phyloP scores from a whole-genome alignment of 1,284 basidiomycete genomes.

The Microbotryum lychnidis-dioicae region DNA sequence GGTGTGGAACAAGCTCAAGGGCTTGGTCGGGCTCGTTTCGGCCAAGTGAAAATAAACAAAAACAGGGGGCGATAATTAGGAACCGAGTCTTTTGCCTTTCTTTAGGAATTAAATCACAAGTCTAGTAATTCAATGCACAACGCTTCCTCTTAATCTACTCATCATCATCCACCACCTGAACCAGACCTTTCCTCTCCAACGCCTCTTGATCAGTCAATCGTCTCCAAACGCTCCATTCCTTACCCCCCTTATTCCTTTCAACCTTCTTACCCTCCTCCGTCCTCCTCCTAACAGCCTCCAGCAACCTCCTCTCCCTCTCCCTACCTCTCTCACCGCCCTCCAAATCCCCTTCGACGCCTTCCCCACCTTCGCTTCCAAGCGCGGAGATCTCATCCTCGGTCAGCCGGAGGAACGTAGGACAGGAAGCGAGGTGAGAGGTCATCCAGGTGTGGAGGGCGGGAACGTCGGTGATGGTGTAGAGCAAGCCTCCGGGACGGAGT shows the following conservation, averaged over 20 bases:
- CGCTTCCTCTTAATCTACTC: too few relatives aligned
- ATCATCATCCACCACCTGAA: not conserved
- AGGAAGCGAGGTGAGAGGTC: conserved; percentile 72
- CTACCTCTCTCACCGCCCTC: conserved; percentile 18
- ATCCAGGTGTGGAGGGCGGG: conserved; percentile 93
- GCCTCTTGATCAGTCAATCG: conserved; percentile 24
- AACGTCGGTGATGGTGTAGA: conserved; percentile 98
- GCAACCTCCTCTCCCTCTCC: conserved; percentile 56
- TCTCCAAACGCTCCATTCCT: conserved; percentile 31
- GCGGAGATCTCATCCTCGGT: conserved; percentile 61
- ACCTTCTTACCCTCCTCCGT: conserved; percentile 98
- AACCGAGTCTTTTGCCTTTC: too few relatives aligned
- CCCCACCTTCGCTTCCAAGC: conserved; percentile 22
- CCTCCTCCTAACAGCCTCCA: conserved; percentile 70
- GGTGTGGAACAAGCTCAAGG: not conserved
- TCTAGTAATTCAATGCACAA: too few relatives aligned
- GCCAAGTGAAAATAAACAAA: not conserved
- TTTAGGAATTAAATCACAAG: too few relatives aligned
- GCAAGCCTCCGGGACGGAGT: conserved; percentile 78
- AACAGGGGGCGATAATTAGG: too few relatives aligned
- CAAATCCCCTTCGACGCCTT: conserved; percentile 16
- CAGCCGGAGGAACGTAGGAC: conserved; percentile 78
- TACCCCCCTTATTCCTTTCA: conserved; percentile 77
- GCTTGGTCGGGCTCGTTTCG: not conserved
- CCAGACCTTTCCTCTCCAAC: too few relatives aligned